Evolutionary conservation across 306 rosid species (phyloP), one percentile per base, ranked within the genome.

Genomic region (Begonia fuchsioides): DNA sequence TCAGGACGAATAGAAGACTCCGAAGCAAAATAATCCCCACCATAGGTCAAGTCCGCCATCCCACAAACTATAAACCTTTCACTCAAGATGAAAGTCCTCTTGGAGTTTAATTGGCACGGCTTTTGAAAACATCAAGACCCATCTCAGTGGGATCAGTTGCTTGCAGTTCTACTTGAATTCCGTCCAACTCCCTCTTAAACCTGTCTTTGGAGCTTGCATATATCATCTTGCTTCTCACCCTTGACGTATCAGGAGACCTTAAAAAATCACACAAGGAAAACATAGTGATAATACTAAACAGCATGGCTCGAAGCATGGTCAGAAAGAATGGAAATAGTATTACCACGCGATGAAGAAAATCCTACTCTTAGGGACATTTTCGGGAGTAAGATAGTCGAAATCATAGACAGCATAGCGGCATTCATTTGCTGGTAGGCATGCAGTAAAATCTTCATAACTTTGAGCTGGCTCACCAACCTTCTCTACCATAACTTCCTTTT

Each of bases 121-220:
- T 70, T 63, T 54, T 73, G 52, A 84, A 72, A 60, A 84, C 92
- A 61, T 80, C 94, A 41, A 84, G 75, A 38, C 68, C 79, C 76
- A 84, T 84, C 75, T 84, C 94, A 51, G 92, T 75, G 15, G 92
- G 81, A 63, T 84, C 94, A 13, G 94, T 84, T 55, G 92, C 92
- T 65, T 84, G 92, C 75, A 80, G 71, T 65, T 77, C 94, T 16
- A 84, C 7, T 66, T 84, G 86, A 67, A 84, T 80, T 15, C 94
- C 94, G 70, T 84, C 94, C 43, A 84, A 92, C 70, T 84, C 94
- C 69, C 94, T 84, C 92, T 80, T 80, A 58, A 84, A 84, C 71
- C 94, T 84, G 45, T 84, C 90, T 53, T 84, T 84, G 53, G 94
- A 84, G 81, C 94, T 77, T 7, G 94, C 94, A 62, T 84, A 84